Percentiles rank a stretch among this genome's conserved stretches.
These are phyloP conservation scores for Talaromyces thailandensis DNA, from an alignment of 495 filamentous ascomycete species.

Conservation along the genomic window DNA sequence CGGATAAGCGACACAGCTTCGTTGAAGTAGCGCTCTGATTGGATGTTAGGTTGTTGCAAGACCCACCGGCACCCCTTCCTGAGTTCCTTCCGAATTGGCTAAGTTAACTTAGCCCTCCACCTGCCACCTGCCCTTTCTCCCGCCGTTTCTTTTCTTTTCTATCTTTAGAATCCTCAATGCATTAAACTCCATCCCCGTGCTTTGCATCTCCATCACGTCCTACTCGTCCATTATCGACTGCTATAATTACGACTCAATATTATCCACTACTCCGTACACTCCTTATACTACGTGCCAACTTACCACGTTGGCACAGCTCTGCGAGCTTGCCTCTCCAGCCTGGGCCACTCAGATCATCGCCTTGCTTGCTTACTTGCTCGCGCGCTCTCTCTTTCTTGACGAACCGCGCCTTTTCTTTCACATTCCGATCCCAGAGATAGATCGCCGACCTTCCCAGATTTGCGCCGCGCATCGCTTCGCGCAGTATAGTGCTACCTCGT, in stretches of 20 bases:
- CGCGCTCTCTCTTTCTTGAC: background rate
- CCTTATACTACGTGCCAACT: too few species aligned
- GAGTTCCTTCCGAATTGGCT: background rate
- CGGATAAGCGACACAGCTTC: background rate
- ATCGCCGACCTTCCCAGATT: background rate
- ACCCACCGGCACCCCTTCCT: background rate
- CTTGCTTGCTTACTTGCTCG: background rate
- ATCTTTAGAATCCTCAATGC: conserved; percentile 26
- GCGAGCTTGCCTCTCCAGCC: background rate
- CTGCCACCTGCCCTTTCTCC: conserved; percentile 1
- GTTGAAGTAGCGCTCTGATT: background rate
- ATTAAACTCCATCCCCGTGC: background rate
- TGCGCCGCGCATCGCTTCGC: background rate
- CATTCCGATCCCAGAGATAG: background rate
- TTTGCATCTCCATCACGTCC: background rate
- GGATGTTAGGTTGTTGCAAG: background rate
- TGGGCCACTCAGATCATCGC: background rate
- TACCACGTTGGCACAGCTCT: background rate
- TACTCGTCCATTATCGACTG: background rate
- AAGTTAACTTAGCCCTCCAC: background rate
- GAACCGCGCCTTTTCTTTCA: background rate
- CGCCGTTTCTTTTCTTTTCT: conserved; percentile 14
- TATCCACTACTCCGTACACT: background rate
- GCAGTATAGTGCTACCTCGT: background rate
- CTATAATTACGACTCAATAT: background rate